Conservation (phyloP, 176 grass and related monocot genomes). For the Rhynchospora breviuscula region DNA sequence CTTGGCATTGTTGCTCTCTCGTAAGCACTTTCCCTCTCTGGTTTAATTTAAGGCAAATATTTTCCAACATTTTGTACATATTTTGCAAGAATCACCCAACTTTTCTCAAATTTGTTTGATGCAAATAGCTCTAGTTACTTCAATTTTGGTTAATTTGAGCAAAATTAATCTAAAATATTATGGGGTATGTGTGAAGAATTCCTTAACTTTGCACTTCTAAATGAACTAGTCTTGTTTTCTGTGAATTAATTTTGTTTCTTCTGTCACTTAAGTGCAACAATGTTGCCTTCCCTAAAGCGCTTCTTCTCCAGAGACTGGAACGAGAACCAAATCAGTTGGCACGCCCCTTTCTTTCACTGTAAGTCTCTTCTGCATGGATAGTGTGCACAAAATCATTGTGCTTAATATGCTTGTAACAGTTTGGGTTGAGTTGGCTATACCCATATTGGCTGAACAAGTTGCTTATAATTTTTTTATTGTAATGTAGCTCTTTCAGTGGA, state of each 20-base stretch:
- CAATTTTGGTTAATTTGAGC: not conserved
- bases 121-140: not conserved
- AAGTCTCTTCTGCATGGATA: conserved; percentile 24
- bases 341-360: conserved; percentile 57
- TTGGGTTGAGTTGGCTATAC: not conserved
- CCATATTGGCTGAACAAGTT: not conserved
- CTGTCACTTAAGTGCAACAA: conserved; percentile 45
- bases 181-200: not conserved
- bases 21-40: conserved; percentile 28
- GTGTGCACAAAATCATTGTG: not conserved
- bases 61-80: not conserved
- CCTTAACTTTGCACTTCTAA: not conserved
- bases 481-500: conserved; percentile 83
- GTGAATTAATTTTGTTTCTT: not conserved
- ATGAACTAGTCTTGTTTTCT: not conserved
- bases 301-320: conserved; percentile 84
- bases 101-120: not conserved
- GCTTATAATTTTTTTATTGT: conserved; percentile 6
- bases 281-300: conserved; percentile 64
- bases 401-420: conserved; percentile 6
- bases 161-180: not conserved
- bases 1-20: conserved; percentile 75
- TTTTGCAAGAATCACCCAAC: not conserved
- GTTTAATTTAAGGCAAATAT: not conserved
- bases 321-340: conserved; percentile 47